Evolutionary conservation across 768 basidiomycete species (phyloP).

Genomic region (Cystobasidium ongulense): DNA sequence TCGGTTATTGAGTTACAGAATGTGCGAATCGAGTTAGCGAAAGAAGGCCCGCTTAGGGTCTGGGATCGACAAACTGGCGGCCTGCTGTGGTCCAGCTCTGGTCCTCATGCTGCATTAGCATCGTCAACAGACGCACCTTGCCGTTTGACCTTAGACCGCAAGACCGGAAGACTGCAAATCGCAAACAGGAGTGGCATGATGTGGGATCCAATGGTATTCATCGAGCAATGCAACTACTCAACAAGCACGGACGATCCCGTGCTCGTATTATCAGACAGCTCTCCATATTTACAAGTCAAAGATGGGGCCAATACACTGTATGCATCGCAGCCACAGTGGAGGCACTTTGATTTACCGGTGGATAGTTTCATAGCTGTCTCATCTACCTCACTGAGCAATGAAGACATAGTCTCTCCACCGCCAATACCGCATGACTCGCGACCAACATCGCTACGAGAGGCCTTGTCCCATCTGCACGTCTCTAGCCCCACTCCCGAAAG

Average conservation of each 20-base stretch:
- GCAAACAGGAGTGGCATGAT: neutral
- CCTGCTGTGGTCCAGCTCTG: conserved; percentile 17
- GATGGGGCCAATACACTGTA: neutral
- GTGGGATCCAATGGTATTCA: conserved; percentile 12
- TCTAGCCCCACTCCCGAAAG: neutral
- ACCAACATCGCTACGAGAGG: neutral
- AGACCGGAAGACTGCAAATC: neutral
- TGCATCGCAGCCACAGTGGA: neutral
- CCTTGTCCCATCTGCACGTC: conserved; percentile 5
- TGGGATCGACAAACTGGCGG: neutral
- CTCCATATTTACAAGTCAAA: conserved; percentile 24
- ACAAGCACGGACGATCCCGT: neutral
- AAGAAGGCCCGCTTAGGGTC: conserved; percentile 7
- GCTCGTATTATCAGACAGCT: neutral
- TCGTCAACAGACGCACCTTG: neutral
- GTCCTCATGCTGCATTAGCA: neutral
- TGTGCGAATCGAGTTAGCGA: neutral
- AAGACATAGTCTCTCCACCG: neutral
- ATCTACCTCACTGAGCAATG: neutral
- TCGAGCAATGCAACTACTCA: neutral
- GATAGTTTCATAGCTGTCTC: conserved; percentile 5
- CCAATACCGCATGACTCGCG: conserved; percentile 15
- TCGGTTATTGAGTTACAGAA: neutral
- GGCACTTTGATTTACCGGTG: neutral
- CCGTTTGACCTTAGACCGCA: neutral